phyloP scores from a whole-genome alignment of 1,284 basidiomycete species.

The Chondrostereum purpureum region DNA sequence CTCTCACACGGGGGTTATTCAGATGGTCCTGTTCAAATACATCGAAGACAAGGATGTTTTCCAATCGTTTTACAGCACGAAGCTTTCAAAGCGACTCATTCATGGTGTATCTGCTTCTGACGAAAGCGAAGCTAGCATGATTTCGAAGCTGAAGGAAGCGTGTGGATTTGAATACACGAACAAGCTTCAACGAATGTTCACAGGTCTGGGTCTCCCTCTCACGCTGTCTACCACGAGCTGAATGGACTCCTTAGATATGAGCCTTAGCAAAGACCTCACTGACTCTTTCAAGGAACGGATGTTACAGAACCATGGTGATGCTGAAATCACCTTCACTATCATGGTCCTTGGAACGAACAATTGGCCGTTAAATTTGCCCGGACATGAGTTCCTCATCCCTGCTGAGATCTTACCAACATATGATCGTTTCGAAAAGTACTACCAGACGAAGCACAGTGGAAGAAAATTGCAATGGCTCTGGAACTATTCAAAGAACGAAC shows the following conservation, averaged over 20 bases:
- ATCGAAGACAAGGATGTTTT: slow-evolving; percentile 99
- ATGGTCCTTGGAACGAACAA: slow-evolving; percentile 95
- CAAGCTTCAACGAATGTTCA: slow-evolving; percentile 98
- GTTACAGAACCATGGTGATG: slow-evolving; percentile 75
- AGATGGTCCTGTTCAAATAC: slow-evolving; percentile 99
- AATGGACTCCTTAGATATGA: slow-evolving; percentile 66
- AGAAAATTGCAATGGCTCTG: slow-evolving; percentile 97
- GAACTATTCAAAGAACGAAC: slow-evolving; percentile 96
- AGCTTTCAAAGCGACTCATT: slow-evolving; percentile 92
- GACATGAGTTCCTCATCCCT: slow-evolving; percentile 86
- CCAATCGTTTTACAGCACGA: slow-evolving; percentile 98
- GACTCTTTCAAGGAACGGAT: slow-evolving; percentile 96
- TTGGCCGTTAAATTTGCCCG: slow-evolving; percentile 86
- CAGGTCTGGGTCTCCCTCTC: slow-evolving; percentile 48
- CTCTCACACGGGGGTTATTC: slow-evolving; percentile 6
- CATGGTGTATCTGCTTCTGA: slow-evolving; percentile 91
- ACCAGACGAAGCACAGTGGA: slow-evolving; percentile 90
- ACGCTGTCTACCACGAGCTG: neutral
- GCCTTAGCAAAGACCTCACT: slow-evolving; percentile 91
- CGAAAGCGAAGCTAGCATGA: slow-evolving; percentile 97
- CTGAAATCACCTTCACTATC: slow-evolving; percentile 87
- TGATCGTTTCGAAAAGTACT: slow-evolving; percentile 91
- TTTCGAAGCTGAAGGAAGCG: slow-evolving; percentile 96
- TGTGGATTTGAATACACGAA: slow-evolving; percentile 99
- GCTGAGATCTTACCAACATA: slow-evolving; percentile 82